These are phyloP conservation scores for Nakazawaea wyomingensis DNA, from an alignment of 805 yeast species.

Conservation along the genomic window DNA sequence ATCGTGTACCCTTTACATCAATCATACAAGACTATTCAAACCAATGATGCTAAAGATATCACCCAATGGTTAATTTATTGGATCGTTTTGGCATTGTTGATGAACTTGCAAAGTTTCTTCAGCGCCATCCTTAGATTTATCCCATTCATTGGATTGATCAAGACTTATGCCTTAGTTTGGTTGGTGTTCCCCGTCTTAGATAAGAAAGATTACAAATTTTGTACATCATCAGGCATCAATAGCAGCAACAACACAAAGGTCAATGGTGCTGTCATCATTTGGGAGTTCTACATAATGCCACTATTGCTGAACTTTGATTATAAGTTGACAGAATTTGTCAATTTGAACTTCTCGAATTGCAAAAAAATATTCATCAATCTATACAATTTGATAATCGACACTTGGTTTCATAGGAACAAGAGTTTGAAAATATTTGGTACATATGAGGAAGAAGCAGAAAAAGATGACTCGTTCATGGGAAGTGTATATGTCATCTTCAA, in stretches of 20 bases:
- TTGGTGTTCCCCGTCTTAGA: conserved; percentile 32
- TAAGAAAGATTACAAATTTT: conserved; percentile 12
- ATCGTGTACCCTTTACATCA: conserved; percentile 34
- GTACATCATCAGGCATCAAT: background rate
- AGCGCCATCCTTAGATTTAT: conserved; percentile 37
- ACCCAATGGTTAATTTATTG: conserved; percentile 52
- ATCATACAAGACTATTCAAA: conserved; percentile 21
- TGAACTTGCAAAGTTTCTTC: conserved; percentile 14
- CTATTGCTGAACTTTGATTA: conserved; percentile 30
- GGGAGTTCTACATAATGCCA: conserved; percentile 32
- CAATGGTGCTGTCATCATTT: conserved; percentile 37
- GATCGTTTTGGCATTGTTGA: conserved; percentile 49
- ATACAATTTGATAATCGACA: conserved; percentile 12
- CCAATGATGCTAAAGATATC: conserved; percentile 19
- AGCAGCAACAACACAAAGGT: conserved; percentile 4
- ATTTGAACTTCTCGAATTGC: conserved; percentile 10
- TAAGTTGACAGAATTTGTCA: conserved; percentile 24
- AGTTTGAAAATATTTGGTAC: conserved; percentile 11
- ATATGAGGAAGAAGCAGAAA: background rate
- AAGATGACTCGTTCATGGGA: conserved; percentile 12
- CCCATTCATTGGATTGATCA: conserved; percentile 49
- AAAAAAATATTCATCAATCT: conserved; percentile 10
- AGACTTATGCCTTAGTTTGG: conserved; percentile 47
- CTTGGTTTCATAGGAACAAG: conserved; percentile 5
- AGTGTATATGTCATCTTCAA: conserved; percentile 9